Conservation (phyloP, 345 rosid genomes). For the Gossypioides kirkii region DNA sequence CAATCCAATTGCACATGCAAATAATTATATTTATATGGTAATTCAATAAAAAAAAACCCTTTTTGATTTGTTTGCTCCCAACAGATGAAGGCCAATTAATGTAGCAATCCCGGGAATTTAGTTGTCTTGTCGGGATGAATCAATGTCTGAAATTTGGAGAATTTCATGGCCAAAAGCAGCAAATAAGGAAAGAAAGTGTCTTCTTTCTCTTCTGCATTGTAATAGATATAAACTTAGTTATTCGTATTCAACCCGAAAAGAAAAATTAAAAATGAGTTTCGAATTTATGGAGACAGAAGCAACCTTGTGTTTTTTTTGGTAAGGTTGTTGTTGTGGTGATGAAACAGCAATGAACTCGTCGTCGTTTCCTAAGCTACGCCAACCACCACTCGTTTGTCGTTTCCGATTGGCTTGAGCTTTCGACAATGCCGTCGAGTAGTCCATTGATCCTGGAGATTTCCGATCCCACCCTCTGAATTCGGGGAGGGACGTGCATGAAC, state of each 20-base stretch:
- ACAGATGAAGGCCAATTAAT: neutral
- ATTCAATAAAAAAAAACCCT: neutral
- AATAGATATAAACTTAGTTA: neutral
- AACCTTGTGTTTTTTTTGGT: conserved; percentile 3
- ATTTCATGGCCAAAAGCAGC: conserved; percentile 61
- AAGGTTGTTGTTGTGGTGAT: neutral
- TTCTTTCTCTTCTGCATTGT: conserved; percentile 68
- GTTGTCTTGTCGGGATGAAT: neutral
- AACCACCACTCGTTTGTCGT: too few relatives aligned
- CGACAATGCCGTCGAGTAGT: too few relatives aligned
- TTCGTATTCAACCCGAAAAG: too few relatives aligned
- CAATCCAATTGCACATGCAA: neutral
- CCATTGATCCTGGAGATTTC: neutral
- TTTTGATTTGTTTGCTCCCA: neutral
- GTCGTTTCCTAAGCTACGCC: conserved; percentile 17
- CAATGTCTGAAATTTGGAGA: neutral
- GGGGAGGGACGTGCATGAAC: conserved; percentile 36
- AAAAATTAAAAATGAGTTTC: too few relatives aligned
- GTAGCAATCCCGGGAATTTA: too few relatives aligned
- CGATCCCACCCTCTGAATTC: conserved; percentile 85
- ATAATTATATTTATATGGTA: neutral
- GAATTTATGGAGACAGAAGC: conserved; percentile 45
- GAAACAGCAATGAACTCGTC: conserved; percentile 34
- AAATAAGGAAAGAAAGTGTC: conserved; percentile 67
- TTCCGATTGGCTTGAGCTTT: too few relatives aligned